A percentile compares a stretch with the other conserved stretches of the same genome.
These are phyloP conservation scores for Eragrostis curvula DNA, from an alignment of 176 grass and related monocot species.

Conservation along the genomic window DNA sequence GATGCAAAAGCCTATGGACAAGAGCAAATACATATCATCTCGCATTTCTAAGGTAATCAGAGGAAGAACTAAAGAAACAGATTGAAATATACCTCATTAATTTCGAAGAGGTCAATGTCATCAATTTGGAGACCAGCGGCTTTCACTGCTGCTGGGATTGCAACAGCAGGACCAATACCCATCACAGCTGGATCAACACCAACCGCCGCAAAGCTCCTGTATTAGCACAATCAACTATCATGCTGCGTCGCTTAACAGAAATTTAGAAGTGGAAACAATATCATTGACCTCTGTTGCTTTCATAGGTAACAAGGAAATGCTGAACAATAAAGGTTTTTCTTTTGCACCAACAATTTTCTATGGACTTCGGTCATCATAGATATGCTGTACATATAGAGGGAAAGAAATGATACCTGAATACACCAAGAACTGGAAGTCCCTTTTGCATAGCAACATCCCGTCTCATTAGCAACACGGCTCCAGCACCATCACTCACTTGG, in stretches of 20 bases:
- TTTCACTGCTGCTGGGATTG: constrained; percentile 92
- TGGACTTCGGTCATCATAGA: neutral
- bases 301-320: neutral
- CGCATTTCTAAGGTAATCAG: neutral
- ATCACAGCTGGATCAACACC: constrained; percentile 97
- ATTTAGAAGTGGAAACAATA: neutral
- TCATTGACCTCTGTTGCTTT: neutral
- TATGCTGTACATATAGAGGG: neutral
- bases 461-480: constrained; percentile 87
- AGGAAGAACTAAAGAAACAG: neutral
- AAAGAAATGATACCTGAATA: constrained; percentile 57
- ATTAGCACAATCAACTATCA: constrained; percentile 44
- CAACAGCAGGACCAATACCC: constrained; percentile 96
- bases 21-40: constrained; percentile 24
- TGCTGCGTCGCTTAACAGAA: constrained; percentile 23
- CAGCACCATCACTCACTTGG: constrained; percentile 94
- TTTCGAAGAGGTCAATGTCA: constrained; percentile 89
- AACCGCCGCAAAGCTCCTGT: constrained; percentile 88
- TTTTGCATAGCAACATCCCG: constrained; percentile 82
- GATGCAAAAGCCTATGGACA: constrained; percentile 89
- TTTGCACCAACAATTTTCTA: neutral
- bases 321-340: neutral
- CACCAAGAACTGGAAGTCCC: constrained; percentile 76
- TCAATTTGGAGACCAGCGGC: constrained; percentile 76
- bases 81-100: constrained; percentile 81